Base-by-base conservation (phyloP, 2,329 filamentous ascomycete genomes). In the Chrysoporthe austroafricana region DNA sequence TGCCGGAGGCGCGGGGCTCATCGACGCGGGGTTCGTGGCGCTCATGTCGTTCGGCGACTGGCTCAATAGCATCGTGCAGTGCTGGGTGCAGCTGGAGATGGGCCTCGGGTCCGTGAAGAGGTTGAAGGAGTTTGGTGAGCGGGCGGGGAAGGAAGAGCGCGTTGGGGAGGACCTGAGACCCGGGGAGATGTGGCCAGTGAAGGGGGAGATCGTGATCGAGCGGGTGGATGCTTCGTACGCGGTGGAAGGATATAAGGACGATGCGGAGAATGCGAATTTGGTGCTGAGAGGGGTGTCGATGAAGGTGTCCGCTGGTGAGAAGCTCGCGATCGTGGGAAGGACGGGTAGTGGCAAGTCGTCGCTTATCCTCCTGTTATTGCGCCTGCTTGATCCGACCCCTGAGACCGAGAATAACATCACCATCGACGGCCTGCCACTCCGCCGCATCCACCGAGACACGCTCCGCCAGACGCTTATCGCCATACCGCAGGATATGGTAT, bases 401-500 rank as follows among this genome's bases (percentile, higher is more conserved):
- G 72, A 65, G 0, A 72, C 70, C 1, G 50, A 63, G 0, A 48
- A 66, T 6, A 73, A 75, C 26, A 80, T 85, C 21, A 68, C 72
- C 0, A 83, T 87, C n/a, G 84, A 87, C 67, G 76, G 72, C 42
- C 62, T 81, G 0, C 72, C 76, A 0, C 75, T 83, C 1, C 50
- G 74, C 34, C 68, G 67, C 1, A 76, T 87, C 14, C 73, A 83
- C 64, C 79, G 84, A 2, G 39, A 74, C 0, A 73, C 74, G 0
- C 76, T 87, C 0, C 82, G 85, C 8, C 75, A 80, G 52, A 81
- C 80, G 0, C 75, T 88, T 48, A 83, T 85, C 34, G 82, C 83
- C 4, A 75, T 88, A 0, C 83, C 85, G 0, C 85, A 88, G 72
- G 85, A 88, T 4, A 74, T 84, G 0, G 80, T 85, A 3, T 86